Conservation (phyloP, 2,329 filamentous ascomycete genomes). For the Diaporthe sp. region DNA sequence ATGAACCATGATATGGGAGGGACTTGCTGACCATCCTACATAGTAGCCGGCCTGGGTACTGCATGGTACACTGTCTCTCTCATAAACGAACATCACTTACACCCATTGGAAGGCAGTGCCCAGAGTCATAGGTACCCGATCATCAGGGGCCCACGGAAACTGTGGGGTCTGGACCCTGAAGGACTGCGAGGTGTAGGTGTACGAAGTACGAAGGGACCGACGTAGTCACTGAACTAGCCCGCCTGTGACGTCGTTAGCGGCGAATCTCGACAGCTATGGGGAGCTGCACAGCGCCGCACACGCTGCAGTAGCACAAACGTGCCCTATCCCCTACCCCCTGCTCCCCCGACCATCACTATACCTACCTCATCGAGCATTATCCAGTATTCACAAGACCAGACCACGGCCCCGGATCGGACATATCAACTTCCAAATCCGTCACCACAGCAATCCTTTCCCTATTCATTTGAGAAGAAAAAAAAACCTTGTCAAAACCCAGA, state of each 20-base stretch:
- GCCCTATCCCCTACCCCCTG: neutral
- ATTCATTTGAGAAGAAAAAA: neutral
- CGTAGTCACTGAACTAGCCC: constrained; percentile 19
- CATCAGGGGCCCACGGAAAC: constrained; percentile 16
- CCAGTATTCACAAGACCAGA: constrained; percentile 4
- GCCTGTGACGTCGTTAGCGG: constrained; percentile 31
- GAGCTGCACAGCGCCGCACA: neutral
- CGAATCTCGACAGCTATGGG: constrained; percentile 5
- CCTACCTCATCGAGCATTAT: constrained; percentile 1
- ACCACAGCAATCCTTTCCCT: constrained; percentile 13
- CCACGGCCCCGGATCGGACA: constrained; percentile 9
- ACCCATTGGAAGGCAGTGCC: neutral
- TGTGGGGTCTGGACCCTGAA: constrained; percentile 28
- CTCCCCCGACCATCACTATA: constrained; percentile 3
- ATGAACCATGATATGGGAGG: too few species aligned
- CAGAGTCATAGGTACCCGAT: neutral
- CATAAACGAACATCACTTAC: neutral
- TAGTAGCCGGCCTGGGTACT: neutral
- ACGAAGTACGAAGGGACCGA: constrained; percentile 2
- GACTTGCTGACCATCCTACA: neutral
- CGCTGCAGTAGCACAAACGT: constrained; percentile 4
- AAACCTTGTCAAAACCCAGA: neutral
- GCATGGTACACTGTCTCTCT: neutral
- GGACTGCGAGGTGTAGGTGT: neutral
- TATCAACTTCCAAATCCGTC: constrained; percentile 26